Evolutionary conservation across 2,329 filamentous ascomycete species (phyloP), one percentile per base, ranked within the genome.

Genomic region (Monilinia aucupariae): DNA sequence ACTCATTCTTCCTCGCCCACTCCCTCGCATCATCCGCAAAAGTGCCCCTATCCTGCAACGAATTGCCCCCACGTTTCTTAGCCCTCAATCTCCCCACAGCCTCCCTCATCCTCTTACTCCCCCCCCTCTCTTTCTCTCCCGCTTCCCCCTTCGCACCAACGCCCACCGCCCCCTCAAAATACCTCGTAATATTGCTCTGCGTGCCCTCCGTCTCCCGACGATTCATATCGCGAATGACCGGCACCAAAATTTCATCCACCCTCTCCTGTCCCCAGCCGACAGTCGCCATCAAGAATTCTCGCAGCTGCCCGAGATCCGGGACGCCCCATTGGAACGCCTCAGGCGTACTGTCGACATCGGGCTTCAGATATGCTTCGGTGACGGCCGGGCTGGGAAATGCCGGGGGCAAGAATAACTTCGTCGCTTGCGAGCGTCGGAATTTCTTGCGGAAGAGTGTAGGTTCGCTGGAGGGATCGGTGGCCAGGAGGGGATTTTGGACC

Each of bases 221-320:
- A 74, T 97, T 97, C 90, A 99, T 96, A 72, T 99, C 94, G 63
- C 87, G 83, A 67, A 99, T 94, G 1, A 99, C 96, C 0, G 94
- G 94, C 1, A 99, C 91, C 1, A 99, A 83, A 2, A 99, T 90
- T 75, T 99, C 94, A 71, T 99, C 94, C 0, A 93, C 97, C 9
- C 92, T 82, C 75, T 97, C 93, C 74, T 89, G 87, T 61, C 82
- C 86, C 94, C 94, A 99, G 0, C 94, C 94, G 69, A 99, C 91
- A 2, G 93, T 97, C 1, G 84, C 80, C 89, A 96, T 96, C 45
- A 99, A 79, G 71, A 94, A 99, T 32, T 82, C 80, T 8, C 96
- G 80, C 66, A 99, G 78, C 0, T 91, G 90, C 65, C 94, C 90
- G 0, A 99, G 81, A 73, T 99, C 93, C 0, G 94, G 94, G 0